phyloP scores from a whole-genome alignment of 140 eudicot species.

The Cichorium intybus region DNA sequence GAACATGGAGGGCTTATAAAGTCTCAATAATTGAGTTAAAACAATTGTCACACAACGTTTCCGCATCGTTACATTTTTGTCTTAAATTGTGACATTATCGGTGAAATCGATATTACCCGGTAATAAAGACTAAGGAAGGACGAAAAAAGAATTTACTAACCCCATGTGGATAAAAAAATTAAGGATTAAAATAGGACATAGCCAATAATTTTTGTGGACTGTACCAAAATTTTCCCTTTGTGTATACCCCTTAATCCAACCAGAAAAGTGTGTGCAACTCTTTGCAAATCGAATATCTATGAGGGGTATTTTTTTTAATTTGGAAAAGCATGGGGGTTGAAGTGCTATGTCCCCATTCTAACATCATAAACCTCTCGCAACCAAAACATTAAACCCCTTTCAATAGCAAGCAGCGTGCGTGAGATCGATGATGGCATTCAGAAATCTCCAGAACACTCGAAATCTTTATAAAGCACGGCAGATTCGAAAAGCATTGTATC shows the following conservation, averaged over 20 bases:
- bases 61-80: no score
- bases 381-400: constrained; percentile 18
- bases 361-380: constrained; percentile 16
- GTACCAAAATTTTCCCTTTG: no score
- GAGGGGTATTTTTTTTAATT: not conserved
- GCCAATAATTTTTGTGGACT: no score
- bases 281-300: not conserved
- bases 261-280: not conserved
- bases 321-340: not conserved
- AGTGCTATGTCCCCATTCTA: not conserved
- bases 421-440: constrained; percentile 43
- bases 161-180: no score
- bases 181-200: no score
- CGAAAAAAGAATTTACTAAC: no score
- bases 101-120: no score
- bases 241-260: not conserved
- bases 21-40: no score
- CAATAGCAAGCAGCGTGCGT: constrained; percentile 1
- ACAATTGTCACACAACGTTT: no score
- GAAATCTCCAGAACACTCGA: constrained; percentile 31
- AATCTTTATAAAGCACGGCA: constrained; percentile 31
- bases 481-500: constrained; percentile 18
- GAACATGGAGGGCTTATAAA: no score
- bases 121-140: no score
- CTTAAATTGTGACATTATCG: no score